Base-by-base conservation (phyloP, 306 rosid species). In the Malus asiatica region DNA sequence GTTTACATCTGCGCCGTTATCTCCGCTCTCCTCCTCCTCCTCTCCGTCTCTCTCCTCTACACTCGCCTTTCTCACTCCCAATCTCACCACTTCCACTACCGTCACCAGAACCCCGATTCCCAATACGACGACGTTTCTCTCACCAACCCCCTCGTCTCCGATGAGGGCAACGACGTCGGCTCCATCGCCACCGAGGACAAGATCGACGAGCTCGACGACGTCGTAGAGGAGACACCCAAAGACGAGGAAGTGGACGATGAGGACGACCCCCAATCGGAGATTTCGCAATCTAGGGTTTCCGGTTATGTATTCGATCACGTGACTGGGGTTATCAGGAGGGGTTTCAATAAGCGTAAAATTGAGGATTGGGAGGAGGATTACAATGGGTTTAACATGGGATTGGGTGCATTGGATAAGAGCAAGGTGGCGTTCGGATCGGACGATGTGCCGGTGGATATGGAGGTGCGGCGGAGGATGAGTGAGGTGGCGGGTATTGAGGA, bases 41-140 rank as follows among this genome's bases (percentile, higher is more conserved):
- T 90, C 80, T 95, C 93, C 1, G 93, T 85, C 76, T 88, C 97
- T 40, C 88, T 95, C 42, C 97, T 95, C 79, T 83, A 95, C 86
- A 75, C 91, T 20, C 93, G 90, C 72, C 93, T 94, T 71, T 90
- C 97, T 66, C 88, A 68, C 74, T 83, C 93, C 61, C 82, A 78
- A 1, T 69, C 80, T 13, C 70, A 72, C 60, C 81, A 59, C 33
- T 23, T 59, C 83, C 74, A 29, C 80, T 80, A 3, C 81, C 82
- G 61, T 53, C 81, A 15, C 80, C 46, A 51, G 66, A 13, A 22
- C 32, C 61, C 66, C 15, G 20, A 13, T 32, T 15, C 80, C 15
- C 76, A 66, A 29, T 33, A 72, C 71, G 75, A 82, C 48, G 53
- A 83, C 68, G 85, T 72, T 29, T 87, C 88, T 7, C 58, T 77